A percentile compares a stretch with the other conserved stretches of the same genome.
Evolutionary conservation across 805 yeast genomes (phyloP).

Genomic region (Kuraishia capsulata): DNA sequence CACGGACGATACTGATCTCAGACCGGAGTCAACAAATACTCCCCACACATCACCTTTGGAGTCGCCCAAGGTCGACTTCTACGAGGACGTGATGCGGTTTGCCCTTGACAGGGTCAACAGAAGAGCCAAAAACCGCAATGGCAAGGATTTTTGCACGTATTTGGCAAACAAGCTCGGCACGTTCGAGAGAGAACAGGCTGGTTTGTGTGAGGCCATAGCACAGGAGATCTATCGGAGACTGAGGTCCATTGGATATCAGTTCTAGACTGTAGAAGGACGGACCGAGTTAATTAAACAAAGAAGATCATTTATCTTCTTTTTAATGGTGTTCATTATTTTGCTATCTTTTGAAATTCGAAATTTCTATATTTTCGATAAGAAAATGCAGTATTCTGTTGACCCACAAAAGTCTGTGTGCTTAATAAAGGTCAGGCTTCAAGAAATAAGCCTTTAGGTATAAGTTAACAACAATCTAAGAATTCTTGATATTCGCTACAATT

Average conservation of each 20-base stretch:
- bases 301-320: no score
- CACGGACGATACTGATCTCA: background rate
- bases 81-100: slow-evolving; percentile 31
- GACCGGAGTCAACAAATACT: background rate
- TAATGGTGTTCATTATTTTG: no score
- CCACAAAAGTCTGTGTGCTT: no score
- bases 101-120: slow-evolving; percentile 37
- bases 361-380: no score
- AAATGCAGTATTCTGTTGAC: no score
- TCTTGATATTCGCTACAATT: no score
- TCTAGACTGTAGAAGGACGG: background rate
- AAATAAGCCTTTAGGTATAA: no score
- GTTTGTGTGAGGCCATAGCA: slow-evolving; percentile 54
- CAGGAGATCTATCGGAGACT: slow-evolving; percentile 1
- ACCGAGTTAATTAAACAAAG: no score
- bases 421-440: no score
- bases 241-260: background rate
- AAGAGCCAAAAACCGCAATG: slow-evolving; percentile 40
- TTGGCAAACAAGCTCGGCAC: slow-evolving; percentile 30
- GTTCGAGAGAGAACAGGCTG: slow-evolving; percentile 48
- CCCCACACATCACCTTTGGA: background rate
- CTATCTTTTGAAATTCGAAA: no score
- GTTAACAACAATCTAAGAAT: no score
- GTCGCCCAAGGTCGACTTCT: slow-evolving; percentile 18
- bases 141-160: slow-evolving; percentile 35